Evolutionary conservation across 257 asterid genomes (phyloP).

Genomic region (Galeopsis tetrahit): DNA sequence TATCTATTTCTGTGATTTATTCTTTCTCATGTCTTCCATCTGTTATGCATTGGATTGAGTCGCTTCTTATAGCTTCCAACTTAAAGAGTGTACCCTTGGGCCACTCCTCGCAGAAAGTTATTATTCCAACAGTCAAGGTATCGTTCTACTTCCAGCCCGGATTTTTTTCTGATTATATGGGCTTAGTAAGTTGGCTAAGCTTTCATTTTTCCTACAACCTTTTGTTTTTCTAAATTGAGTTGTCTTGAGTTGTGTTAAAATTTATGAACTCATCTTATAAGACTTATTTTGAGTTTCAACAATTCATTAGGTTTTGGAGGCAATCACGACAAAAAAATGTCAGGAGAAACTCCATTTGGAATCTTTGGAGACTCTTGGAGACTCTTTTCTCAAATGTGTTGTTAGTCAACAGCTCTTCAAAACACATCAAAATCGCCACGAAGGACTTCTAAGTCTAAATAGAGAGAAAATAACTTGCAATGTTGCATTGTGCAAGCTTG

Average conservation of each 20-base stretch:
- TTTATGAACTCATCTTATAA: neutral
- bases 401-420: conserved; percentile 69
- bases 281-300: conserved; percentile 14
- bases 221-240: neutral
- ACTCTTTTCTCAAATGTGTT: conserved; percentile 81
- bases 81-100: conserved; percentile 55
- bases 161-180: neutral
- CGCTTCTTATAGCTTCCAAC: conserved; percentile 67
- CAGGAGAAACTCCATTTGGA: conserved; percentile 74
- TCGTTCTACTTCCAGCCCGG: conserved; percentile 14
- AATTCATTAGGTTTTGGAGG: conserved; percentile 72
- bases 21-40: conserved; percentile 73
- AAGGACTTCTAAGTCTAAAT: conserved; percentile 68
- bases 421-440: conserved; percentile 59
- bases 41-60: conserved; percentile 81
- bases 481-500: conserved; percentile 70
- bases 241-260: conserved; percentile 12
- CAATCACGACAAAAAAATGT: conserved; percentile 78
- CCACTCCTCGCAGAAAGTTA: conserved; percentile 50
- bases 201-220: neutral
- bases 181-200: neutral
- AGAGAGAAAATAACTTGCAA: conserved; percentile 59
- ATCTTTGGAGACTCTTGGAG: conserved; percentile 90
- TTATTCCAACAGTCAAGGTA: conserved; percentile 61
- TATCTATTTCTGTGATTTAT: conserved; percentile 60